Base-by-base conservation (phyloP, 83 land plant genomes). In the Isoetes engelmannii region DNA sequence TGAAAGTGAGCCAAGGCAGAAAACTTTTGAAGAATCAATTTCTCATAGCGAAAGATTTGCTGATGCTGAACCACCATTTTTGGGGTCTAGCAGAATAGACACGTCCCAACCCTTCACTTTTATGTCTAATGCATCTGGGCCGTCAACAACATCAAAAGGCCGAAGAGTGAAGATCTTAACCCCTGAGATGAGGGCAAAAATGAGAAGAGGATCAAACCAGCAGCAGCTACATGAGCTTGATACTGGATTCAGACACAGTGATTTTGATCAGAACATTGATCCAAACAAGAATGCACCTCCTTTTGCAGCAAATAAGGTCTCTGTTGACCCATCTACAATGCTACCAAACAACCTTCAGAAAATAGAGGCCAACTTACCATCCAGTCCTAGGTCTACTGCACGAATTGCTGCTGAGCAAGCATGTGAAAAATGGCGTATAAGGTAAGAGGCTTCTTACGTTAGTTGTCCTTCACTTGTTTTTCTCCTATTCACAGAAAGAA, bases 341-440 rank as follows among this genome's bases (percentile, higher is more conserved):
- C 37, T 28, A 28, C 37, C 37, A 28, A 28, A 28, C 37, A 28
- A 28, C 37, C 37, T 28, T 28, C 68, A 77, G 41, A 75, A 68
- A 45, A 45, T 17, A 6, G 63, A 71, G 18, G 20, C 51, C 61
- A 75, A 44, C 61, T 51, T 61, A 47, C 75, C 73, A 18, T 41
- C 72, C 10, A 43, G 18, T n/a, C 48, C 80, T n/a, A 8, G 63
- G 28, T 13, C 74, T 47, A 66, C 75, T 45, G 72, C 53, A 43
- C 68, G 70, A 75, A 67, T 69, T 70, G 85, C 81, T 9, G 73
- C 87, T 57, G 85, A 88, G 69, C 84, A 91, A 76, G 81, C 85
- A 20, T 94, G 99, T 82, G 97, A 94, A 76, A 82, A 79, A 69
- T 94, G 99, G 99, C 77, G 97, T 58, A 62, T 81, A 13, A 86